A percentile compares a stretch with the other conserved stretches of the same genome.
These are phyloP conservation scores for Sclerotinia spermophila DNA, from an alignment of 2,329 filamentous ascomycete species.

Conservation along the genomic window DNA sequence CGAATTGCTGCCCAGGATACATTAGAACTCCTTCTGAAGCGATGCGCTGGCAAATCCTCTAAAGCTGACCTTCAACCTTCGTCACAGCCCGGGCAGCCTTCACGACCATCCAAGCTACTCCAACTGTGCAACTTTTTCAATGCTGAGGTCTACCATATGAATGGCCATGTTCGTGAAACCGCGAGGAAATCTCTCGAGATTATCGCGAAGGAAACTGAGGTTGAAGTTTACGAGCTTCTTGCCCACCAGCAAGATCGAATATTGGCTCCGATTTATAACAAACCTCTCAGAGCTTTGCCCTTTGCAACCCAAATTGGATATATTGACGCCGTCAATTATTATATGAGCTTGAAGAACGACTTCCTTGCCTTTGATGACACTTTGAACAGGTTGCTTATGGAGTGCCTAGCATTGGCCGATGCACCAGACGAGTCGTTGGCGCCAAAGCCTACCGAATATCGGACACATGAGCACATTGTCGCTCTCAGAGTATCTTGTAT, in stretches of 20 bases:
- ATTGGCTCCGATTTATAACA: conserved; percentile 89
- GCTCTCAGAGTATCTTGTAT: conserved; percentile 91
- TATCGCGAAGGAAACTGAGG: conserved; percentile 72
- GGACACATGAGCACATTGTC: conserved; percentile 93
- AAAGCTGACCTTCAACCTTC: conserved; percentile 68
- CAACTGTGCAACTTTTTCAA: conserved; percentile 82
- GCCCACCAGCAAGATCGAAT: conserved; percentile 86
- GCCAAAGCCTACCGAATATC: conserved; percentile 88
- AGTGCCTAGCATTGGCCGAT: conserved; percentile 89
- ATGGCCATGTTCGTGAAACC: conserved; percentile 86
- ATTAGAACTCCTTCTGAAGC: conserved; percentile 71
- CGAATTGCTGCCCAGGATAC: conserved; percentile 78
- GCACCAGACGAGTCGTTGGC: conserved; percentile 90
- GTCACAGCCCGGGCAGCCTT: conserved; percentile 53
- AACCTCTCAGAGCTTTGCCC: conserved; percentile 85
- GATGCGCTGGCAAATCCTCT: conserved; percentile 73
- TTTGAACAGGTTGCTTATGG: conserved; percentile 83
- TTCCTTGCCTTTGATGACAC: conserved; percentile 91
- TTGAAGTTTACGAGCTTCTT: conserved; percentile 83
- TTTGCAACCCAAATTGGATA: conserved; percentile 97
- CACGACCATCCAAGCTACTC: conserved; percentile 62
- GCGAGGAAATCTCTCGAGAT: conserved; percentile 77
- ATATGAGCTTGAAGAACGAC: conserved; percentile 81
- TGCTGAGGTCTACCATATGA: conserved; percentile 90
- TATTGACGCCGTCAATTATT: conserved; percentile 96